Evolutionary conservation across 768 basidiomycete genomes (phyloP).

Genomic region (Mycena belliarum): DNA sequence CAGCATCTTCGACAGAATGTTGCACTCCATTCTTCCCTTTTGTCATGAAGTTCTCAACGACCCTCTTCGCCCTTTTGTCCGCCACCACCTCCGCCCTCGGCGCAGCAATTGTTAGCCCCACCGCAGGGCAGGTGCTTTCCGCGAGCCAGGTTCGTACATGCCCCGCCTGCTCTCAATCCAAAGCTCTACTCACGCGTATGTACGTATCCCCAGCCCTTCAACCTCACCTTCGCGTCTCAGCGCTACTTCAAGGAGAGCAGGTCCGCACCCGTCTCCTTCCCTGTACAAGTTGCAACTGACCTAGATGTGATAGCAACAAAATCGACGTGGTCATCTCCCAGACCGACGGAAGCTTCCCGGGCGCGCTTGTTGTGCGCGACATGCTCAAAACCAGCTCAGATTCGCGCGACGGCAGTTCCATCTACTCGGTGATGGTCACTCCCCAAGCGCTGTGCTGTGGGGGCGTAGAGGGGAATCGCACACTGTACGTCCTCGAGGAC

Average conservation of each 20-base stretch:
- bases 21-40: background rate
- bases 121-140: background rate
- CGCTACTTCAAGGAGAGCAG: background rate
- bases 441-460: background rate
- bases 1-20: too few species aligned
- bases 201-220: background rate
- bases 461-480: background rate
- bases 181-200: background rate
- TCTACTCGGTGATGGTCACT: background rate
- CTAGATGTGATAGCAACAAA: background rate
- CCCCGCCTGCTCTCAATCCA: too few species aligned
- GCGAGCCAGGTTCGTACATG: background rate
- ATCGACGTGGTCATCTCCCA: background rate
- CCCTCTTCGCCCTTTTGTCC: background rate
- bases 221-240: background rate
- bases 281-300: background rate
- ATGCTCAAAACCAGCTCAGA: background rate
- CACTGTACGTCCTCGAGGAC: background rate
- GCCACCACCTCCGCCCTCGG: background rate
- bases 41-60: background rate
- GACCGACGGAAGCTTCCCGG: background rate
- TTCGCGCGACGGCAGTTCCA: background rate
- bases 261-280: background rate
- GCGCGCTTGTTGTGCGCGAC: background rate
- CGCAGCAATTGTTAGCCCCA: background rate